Base-by-base conservation (phyloP, 257 asterid species). In the Oldenlandia corymbosa region DNA sequence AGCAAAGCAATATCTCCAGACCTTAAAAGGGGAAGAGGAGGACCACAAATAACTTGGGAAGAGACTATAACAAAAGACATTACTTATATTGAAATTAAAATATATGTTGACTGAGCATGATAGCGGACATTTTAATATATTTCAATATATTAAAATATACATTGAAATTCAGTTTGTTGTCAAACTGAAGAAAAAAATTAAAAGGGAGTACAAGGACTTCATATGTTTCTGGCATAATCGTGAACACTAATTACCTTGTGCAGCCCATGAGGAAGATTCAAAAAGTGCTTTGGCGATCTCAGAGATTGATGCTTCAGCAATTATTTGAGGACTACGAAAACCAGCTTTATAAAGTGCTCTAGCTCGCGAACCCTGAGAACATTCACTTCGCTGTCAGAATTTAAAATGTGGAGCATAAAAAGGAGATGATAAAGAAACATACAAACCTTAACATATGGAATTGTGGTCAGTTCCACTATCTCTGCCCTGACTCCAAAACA, bases 401-500 rank as follows among this genome's bases (percentile, higher is more conserved):
- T 61, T 62, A 68, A 51, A 67, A 0, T 53, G n/a, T n/a, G 45
- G 69, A 55, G 20, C 51, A 58, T 49, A 58, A 23, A 18, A 20
- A 30, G 56, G 67, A 28, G 65, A n/a, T 54, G 60, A 46, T 37
- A 62, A 62, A 71, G 58, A 39, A 66, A 43, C 49, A 46, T 70
- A 73, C 48, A 43, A 37, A 89, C 99, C 97, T 92, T 92, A 71
- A 92, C 73, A 69, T 81, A 88, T 69, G 99, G 99, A 76, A 92
- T 92, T 78, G 87, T 51, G 64, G 97, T 89, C 74, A 92, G 99
- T 70, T 92, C 99, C 27, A 81, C 99, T 71, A 92, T 89, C 83
- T 92, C 99, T 59, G 99, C 96, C 75, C 95, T 83, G 68, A 92
- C 99, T 59, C 99, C 99, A 87, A 92, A 92, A 54, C 96, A 92